Evolutionary conservation across 2,329 filamentous ascomycete genomes (phyloP), one percentile per base, ranked within the genome.

Genomic region (Knufia fluminis): DNA sequence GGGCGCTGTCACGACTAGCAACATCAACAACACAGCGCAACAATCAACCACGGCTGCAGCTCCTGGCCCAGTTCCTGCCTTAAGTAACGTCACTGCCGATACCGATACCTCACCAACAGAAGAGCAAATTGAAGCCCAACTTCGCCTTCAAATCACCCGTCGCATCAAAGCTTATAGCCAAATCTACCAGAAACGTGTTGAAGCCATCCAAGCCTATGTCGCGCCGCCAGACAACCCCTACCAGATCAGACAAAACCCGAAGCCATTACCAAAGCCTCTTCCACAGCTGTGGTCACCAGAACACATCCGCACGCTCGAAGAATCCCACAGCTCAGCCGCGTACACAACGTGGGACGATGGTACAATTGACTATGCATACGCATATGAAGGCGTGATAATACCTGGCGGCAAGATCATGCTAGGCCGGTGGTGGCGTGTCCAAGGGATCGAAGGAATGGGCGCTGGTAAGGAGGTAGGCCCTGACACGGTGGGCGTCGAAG

Each of bases 331-430:
- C 7, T 33, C 44, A n/a, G 45, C 47, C 26, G 47, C 51, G 23
- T 50, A 54, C 20, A 43, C 59, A 19, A 45, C 53, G 26, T 60
- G 58, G 20, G 39, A 36, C 0, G 54, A 64, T 46, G 46, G 46
- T 8, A 43, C 38, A 10, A 64, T 65, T 39, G 50, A 58, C 16
- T 66, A 65, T 53, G 60, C 68, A 1, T 71, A 68, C 59, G 68
- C 62, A 3, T 76, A 75, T 49, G 72, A 76, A 57, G 73, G 69
- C 0, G 60, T 69, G 19, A 61, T 76, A 10, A 52, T 74, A 3
- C 73, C 73, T 2, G 71, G 72, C 3, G 67, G 67, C 1, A 65
- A 66, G 22, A 66, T 74, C 33, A 71, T 76, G 59, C 46, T 75
- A 45, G 74, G 73, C 9, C 62, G 69, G 22, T 80, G 75, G 74